These are phyloP conservation scores for Lithohypha guttulata DNA, from an alignment of 2,329 filamentous ascomycete genomes.

Conservation along the genomic window DNA sequence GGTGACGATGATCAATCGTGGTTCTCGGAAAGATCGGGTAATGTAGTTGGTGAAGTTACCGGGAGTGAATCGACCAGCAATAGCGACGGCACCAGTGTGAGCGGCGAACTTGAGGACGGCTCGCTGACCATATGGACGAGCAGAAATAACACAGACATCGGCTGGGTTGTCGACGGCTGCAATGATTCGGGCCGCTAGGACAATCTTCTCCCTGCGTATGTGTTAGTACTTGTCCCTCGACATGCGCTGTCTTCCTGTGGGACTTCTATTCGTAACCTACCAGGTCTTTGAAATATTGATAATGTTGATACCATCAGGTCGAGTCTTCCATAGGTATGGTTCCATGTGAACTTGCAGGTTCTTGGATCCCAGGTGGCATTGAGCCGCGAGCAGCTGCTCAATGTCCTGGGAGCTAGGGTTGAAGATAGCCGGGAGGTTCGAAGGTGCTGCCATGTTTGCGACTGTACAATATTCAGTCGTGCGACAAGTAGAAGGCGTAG, in stretches of 20 bases:
- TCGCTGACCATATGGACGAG: conserved; percentile 98
- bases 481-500: no score
- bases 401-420: conserved; percentile 97
- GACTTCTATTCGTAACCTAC: conserved; percentile 43
- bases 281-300: conserved; percentile 99
- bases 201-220: conserved; percentile 85
- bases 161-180: conserved; percentile 98
- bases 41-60: conserved; percentile 99
- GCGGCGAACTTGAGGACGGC: conserved; percentile 99
- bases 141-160: conserved; percentile 98
- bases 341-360: conserved; percentile 99
- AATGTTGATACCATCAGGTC: conserved; percentile 95
- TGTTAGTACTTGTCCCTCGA: conserved; percentile 12
- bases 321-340: conserved; percentile 99
- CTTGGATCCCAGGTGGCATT: conserved; percentile 95
- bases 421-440: conserved; percentile 88
- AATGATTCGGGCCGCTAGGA: conserved; percentile 97
- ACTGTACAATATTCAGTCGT: conserved; percentile 40
- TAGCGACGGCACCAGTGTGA: conserved; percentile 95
- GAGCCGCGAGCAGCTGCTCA: conserved; percentile 97
- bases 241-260: background rate
- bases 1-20: conserved; percentile 97
- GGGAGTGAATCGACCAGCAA: conserved; percentile 98
- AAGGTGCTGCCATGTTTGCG: conserved; percentile 55
- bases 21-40: conserved; percentile 99